These are phyloP conservation scores for Cyclocybe cylindracea DNA, from an alignment of 768 basidiomycete genomes.

Conservation along the genomic window DNA sequence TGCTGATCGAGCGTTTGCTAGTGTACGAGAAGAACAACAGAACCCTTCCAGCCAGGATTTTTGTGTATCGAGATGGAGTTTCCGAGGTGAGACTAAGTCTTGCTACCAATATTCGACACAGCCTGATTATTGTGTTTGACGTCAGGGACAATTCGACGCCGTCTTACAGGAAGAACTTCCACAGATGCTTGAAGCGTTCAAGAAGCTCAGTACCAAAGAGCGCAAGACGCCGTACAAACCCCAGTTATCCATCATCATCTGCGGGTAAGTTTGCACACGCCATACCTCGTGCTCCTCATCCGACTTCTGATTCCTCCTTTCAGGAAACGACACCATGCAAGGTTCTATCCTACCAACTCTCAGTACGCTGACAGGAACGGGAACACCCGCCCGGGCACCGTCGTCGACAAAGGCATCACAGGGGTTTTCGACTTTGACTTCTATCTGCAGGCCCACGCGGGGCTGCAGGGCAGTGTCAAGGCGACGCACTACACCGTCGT, in stretches of 20 bases:
- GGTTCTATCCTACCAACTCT: constrained; percentile 58
- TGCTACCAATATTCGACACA: not conserved
- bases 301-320: not conserved
- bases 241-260: constrained; percentile 69
- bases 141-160: constrained; percentile 70
- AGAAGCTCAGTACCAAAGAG: constrained; percentile 43
- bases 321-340: constrained; percentile 68
- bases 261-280: constrained; percentile 44
- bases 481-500: constrained; percentile 80
- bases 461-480: constrained; percentile 69
- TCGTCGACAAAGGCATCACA: constrained; percentile 80
- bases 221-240: constrained; percentile 57
- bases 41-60: constrained; percentile 62
- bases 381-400: constrained; percentile 78
- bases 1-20: constrained; percentile 72
- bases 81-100: constrained; percentile 56
- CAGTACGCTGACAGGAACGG: constrained; percentile 61
- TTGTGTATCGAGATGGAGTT: constrained; percentile 81
- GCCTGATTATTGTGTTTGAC: not conserved
- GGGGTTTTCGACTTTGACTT: constrained; percentile 68
- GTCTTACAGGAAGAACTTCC: constrained; percentile 64
- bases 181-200: constrained; percentile 61
- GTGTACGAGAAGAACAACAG: constrained; percentile 57
- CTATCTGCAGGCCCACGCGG: constrained; percentile 74
- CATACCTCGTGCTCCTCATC: not conserved